Base-by-base conservation (phyloP, 306 rosid species). In the Ceratonia siliqua region DNA sequence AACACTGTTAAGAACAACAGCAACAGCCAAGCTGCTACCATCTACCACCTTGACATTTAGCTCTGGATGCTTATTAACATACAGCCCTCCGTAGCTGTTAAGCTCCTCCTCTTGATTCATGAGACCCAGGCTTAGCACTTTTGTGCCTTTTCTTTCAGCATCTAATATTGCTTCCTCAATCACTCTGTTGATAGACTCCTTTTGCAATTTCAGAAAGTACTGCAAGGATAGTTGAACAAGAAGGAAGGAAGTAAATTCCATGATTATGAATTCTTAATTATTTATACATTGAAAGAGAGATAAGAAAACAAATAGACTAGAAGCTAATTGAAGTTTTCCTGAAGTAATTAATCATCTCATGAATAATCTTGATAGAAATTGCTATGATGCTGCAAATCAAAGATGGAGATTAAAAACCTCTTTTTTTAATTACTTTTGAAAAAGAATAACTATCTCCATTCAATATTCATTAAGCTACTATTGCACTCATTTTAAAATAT, bases 21-120 rank as follows among this genome's bases (percentile, higher is more conserved):
- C 93, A 66, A 78, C 90, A 2, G 79, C 89, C 11, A 89, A 82
- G 59, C 88, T 85, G n/a, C 92, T 87, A 1, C 95, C 95, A 82
- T 91, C 97, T 1, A 91, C 95, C 70, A 91, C 43, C 78, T 74
- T 91, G 20, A 89, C 72, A 15, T 78, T 86, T 5, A 91, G 74
- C 48, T 79, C 32, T 30, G 95, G 91, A 68, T 86, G 35, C 56
- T 61, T 86, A 0, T 50, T 61, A 22, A 87, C 79, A 48, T 82
- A 92, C 21, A 82, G 18, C 3, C 79, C 89, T 55, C 95, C 97
- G 75, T 87, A 69, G 0, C 55, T 54, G 68, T 91, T 91, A 63
- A 89, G 84, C 9, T 79, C 87, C 5, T 89, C 89, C 15, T 70
- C 91, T 89, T 91, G 82, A 76, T 83, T 83, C 77, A 77, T 66